Base-by-base conservation (phyloP, 1,284 basidiomycete genomes). In the Moesziomyces aphidis region DNA sequence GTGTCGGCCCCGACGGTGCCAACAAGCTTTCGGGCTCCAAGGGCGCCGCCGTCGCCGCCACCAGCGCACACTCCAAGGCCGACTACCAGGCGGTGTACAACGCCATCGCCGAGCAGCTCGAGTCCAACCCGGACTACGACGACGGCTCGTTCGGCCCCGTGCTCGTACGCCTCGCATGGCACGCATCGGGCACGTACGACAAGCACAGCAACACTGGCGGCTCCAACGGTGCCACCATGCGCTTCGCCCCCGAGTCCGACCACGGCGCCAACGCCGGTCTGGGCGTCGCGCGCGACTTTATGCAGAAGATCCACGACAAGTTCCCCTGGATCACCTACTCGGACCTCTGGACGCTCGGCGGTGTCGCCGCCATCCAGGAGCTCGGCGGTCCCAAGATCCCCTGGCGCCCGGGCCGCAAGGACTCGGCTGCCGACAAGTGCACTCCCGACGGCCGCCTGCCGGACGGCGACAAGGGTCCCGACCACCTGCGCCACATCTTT, bases 401-500 rank as follows among this genome's bases (percentile, higher is more conserved):
- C 11, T 88, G 88, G 86, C 72, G 84, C 50, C 82, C 85, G 10
- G 86, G 86, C 28, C 79, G 86, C 47, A 79, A 79, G 65, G 86
- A 86, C 66, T 79, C 79, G 23, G 57, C 77, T 26, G 80, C 77
- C 49, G 80, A 83, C 53, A 73, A 79, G 68, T 83, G 75, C 76
- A 93, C 96, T 31, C 95, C 96, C 22, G 95, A 95, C 82, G 96
- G 96, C 62, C 91, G 96, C 85, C 90, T 99, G 44, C 96, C 96
- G 23, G 96, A 98, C 85, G 96, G 91, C 43, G 83, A 90, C 26
- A 91, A 93, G 85, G 95, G 92, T 50, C 86, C 90, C 61, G 90
- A 93, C 84, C 96, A 99, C 85, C 87, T 98, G 66, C 90, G 96
- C 87, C 88, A 76, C 90, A 84, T 86, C 68, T 86, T 86, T 77